Evolutionary conservation across 805 yeast genomes (phyloP).

Genomic region (Candida orba): DNA sequence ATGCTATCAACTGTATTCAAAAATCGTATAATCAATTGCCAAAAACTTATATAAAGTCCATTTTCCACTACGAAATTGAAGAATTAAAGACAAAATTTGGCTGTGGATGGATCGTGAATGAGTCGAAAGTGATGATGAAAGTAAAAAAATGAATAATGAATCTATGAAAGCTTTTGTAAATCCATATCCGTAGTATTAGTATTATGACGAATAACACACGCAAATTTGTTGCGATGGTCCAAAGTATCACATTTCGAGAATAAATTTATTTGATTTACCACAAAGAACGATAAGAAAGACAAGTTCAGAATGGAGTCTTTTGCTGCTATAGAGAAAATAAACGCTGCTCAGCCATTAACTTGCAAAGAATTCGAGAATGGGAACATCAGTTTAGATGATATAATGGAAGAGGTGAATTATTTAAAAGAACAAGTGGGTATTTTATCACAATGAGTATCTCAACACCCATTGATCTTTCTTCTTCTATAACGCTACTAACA

Average conservation of each 20-base stretch:
- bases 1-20: slow-evolving; percentile 29
- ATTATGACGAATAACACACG: background rate
- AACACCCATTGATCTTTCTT: too few relatives aligned
- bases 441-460: too few relatives aligned
- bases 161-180: background rate
- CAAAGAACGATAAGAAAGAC: too few relatives aligned
- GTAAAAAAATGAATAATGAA: background rate
- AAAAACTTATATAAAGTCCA: slow-evolving; percentile 5
- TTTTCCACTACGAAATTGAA: slow-evolving; percentile 8
- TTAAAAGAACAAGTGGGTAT: slow-evolving; percentile 24
- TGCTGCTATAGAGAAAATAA: slow-evolving; percentile 23
- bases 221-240: background rate
- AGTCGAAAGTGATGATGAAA: background rate
- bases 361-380: slow-evolving; percentile 36
- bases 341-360: slow-evolving; percentile 20
- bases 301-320: slow-evolving; percentile 21
- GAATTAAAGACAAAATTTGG: slow-evolving; percentile 1
- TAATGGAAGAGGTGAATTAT: slow-evolving; percentile 30
- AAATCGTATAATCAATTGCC: slow-evolving; percentile 33
- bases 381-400: slow-evolving; percentile 26
- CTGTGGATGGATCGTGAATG: background rate
- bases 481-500: background rate
- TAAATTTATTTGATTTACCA: too few relatives aligned
- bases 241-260: too few relatives aligned
- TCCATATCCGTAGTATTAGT: background rate